Conservation (phyloP, 139 green algal species). For the Picochlorum sp. region DNA sequence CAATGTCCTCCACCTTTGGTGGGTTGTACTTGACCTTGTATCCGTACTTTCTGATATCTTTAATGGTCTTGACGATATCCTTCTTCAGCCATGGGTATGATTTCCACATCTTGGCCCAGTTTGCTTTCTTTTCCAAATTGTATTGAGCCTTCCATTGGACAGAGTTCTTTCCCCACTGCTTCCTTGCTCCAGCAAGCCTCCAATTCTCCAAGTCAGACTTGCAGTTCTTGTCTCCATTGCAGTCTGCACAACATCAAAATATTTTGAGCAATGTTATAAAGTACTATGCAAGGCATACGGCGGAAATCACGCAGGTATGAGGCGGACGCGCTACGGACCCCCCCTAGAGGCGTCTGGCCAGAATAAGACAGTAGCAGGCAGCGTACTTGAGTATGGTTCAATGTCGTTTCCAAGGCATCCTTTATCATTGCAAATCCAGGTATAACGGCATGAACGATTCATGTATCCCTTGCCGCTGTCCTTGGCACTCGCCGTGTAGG, state of each 20-base stretch:
- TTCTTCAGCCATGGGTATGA: not conserved
- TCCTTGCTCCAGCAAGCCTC: slow-evolving; percentile 1
- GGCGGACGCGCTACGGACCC: not conserved
- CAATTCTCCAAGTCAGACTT: slow-evolving; percentile 4
- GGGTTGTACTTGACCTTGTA: slow-evolving; percentile 3
- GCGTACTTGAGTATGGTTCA: slow-evolving; percentile 3
- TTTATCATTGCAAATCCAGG: not conserved
- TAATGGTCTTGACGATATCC: not conserved
- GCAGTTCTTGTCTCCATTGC: slow-evolving; percentile 3
- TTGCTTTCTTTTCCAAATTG: not conserved
- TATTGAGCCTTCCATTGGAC: not conserved
- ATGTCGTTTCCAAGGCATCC: slow-evolving; percentile 4
- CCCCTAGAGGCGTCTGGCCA: not conserved
- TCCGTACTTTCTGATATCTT: not conserved
- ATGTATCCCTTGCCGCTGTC: not conserved
- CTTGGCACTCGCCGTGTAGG: not conserved
- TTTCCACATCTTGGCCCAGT: slow-evolving; percentile 1
- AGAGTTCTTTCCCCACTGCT: slow-evolving; percentile 5
- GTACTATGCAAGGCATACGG: not conserved
- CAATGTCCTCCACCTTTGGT: slow-evolving; percentile 1
- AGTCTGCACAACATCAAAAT: not conserved
- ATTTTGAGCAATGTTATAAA: not conserved
- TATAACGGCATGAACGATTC: not conserved
- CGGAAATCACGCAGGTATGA: not conserved
- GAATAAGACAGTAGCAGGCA: not conserved